Evolutionary conservation across 164 flowering plant genomes (phyloP), one percentile per base, ranked within the genome.

Genomic region (Liriodendron chinense): DNA sequence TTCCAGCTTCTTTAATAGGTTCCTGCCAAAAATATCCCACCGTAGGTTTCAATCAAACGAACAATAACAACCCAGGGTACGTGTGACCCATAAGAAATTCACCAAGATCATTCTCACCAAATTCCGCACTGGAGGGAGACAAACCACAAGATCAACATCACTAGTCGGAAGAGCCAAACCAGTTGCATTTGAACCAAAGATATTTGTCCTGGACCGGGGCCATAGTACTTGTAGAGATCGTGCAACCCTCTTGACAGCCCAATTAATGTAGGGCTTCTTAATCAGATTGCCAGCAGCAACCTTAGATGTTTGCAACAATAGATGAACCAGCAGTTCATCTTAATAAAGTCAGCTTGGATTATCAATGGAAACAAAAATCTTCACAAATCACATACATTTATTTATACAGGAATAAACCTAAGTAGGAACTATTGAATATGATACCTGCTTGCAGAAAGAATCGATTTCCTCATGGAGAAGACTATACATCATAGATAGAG

Each of bases 1-100:
- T 95, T 74, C 99, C 99, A 84, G 99, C 99, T 87, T 95, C 99
- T 87, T 95, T 95, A 64, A 95, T 95, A 47, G 99, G 99, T 83
- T 95, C 99, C 98, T 95, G 75, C 75, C 75, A 75, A 62, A 68
- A 64, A 47, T 65, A 12, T 48, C 64, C 57, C 21, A 34, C 20
- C 48, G 24, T 57, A 75, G 59, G 26, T 63, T 70, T 59, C 61
- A 64, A 65, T 12, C 14, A 74, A 28, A 25, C n/a, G 7, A 65
- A 23, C 63, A 43, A 72, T 6, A 34, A 21, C 68, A 56, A 21
- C 7, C 24, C 13, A 13, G 49, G 47, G 43, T 22, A 62, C 48
- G 59, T 47, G 67, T 47, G 79, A 73, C 10, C 10, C 69, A 34
- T 6, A 66, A 18, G 16, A 47, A 68, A 47, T 59, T 72, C 71